Evolutionary conservation across 2,329 filamentous ascomycete genomes (phyloP).

Genomic region (Clonostachys rosea): DNA sequence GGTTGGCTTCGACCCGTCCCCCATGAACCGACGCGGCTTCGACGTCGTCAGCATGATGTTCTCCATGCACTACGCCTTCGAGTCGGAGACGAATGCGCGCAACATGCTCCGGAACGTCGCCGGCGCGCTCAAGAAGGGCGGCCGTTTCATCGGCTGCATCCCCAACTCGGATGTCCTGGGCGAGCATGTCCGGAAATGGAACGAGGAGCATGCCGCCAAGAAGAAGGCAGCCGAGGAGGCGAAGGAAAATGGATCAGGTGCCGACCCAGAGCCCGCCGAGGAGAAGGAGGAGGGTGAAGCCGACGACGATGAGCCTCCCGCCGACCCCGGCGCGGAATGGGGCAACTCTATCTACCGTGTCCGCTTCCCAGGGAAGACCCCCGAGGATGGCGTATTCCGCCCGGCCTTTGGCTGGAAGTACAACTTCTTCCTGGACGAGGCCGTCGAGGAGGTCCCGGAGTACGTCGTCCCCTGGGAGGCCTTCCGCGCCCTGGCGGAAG

Average conservation of each 20-base stretch:
- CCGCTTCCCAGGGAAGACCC: constrained; percentile 78
- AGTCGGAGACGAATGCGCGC: constrained; percentile 82
- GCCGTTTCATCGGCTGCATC: constrained; percentile 89
- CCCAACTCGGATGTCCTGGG: constrained; percentile 94
- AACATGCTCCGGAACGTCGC: constrained; percentile 94
- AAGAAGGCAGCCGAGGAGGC: constrained; percentile 29
- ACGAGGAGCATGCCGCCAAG: constrained; percentile 43
- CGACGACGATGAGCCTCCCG: constrained; percentile 57
- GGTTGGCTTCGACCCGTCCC: constrained; percentile 79
- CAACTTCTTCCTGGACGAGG: constrained; percentile 92
- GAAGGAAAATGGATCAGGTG: constrained; percentile 9
- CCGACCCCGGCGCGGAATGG: constrained; percentile 70
- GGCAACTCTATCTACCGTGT: constrained; percentile 92
- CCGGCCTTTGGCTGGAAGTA: constrained; percentile 98
- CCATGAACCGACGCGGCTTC: constrained; percentile 75
- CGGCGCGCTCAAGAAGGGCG: constrained; percentile 85
- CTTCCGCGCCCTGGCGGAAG: constrained; percentile 90
- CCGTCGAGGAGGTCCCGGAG: constrained; percentile 92
- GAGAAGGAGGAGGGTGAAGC: constrained; percentile 13
- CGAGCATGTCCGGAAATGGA: constrained; percentile 71
- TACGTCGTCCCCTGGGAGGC: constrained; percentile 98
- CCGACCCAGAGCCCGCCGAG: constrained; percentile 28
- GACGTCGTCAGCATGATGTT: constrained; percentile 99
- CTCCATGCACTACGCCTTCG: constrained; percentile 98
- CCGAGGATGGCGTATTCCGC: constrained; percentile 83